Evolutionary conservation across 805 yeast species (phyloP), one percentile per base, ranked within the genome.

Genomic region (Isabelozyma heimii): DNA sequence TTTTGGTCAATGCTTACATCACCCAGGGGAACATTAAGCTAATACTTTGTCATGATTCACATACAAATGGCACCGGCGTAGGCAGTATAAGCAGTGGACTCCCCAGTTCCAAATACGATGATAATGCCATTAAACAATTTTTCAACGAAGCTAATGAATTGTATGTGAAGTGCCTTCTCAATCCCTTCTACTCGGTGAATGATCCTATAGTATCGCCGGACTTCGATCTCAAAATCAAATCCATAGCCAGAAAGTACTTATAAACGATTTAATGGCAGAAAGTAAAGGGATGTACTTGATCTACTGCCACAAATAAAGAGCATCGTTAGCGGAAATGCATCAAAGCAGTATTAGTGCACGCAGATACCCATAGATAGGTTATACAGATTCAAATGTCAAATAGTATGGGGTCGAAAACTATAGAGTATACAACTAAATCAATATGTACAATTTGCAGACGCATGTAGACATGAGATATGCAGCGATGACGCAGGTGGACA

Each of bases 11-110:
- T 47, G 95, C 92, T 3, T 94, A 83, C 62, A 77, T 92, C 39
- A 89, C 97, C 0, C 91, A 91, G 46, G 92, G 97, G 5, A 91
- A 90, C 60, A 80, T 89, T 57, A 90, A 90, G 63, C 81, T 92
- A 53, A 67, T 94, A 16, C 76, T 94, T 54, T 72, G 77, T 51
- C 65, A 69, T 51, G 77, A 72, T 46, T 41, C 52, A 14, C 52
- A 48, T 14, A 70, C 87, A 2, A 89, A 87, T 55, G 87, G 85
- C 49, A 62, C 76, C 17, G 48, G 48, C 17, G 47, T 49, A 4
- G 44, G 47, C n/a, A 27, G 49, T n/a, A 46, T 48, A 15, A 44
- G 42, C 12, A 45, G 43, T 10, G 20, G 45, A 20, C 30, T 46
- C 12, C 47, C 45, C 45, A 49, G 39, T 15, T 30, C 35, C 35